These are phyloP conservation scores for Corchorus capsularis DNA, from an alignment of 345 rosid species.

Conservation along the genomic window DNA sequence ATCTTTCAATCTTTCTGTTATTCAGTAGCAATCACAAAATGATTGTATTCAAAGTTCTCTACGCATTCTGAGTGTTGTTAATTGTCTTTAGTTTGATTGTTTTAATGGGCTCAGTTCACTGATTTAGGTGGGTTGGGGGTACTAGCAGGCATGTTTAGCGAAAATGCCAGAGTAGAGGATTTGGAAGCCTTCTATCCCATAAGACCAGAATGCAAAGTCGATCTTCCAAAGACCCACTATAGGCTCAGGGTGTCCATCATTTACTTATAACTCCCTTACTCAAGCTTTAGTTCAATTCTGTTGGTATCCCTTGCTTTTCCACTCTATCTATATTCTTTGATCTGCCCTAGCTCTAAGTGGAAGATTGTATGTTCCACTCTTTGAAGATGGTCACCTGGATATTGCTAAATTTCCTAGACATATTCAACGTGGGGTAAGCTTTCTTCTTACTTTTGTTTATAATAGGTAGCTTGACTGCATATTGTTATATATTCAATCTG, in stretches of 20 bases:
- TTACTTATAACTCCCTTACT: not conserved
- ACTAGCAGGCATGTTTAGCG: conserved; percentile 32
- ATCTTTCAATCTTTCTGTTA: conserved; percentile 5
- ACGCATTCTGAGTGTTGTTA: not conserved
- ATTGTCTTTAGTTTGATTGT: conserved; percentile 1
- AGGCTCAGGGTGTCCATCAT: conserved; percentile 56
- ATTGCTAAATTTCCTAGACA: conserved; percentile 81
- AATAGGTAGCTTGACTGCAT: conserved; percentile 4
- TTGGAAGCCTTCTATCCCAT: conserved; percentile 74
- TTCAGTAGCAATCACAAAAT: not conserved
- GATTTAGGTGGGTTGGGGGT: conserved; percentile 40
- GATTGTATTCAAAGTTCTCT: not conserved
- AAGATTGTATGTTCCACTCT: conserved; percentile 87
- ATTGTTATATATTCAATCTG: not conserved
- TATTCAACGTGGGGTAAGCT: conserved; percentile 84
- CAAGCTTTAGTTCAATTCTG: not conserved
- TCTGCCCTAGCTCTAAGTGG: conserved; percentile 58
- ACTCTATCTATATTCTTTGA: not conserved
- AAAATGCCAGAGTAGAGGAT: conserved; percentile 59
- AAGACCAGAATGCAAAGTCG: conserved; percentile 65
- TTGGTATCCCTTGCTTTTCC: conserved; percentile 6
- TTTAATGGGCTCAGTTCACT: conserved; percentile 17
- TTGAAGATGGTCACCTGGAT: conserved; percentile 82
- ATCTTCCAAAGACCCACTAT: conserved; percentile 72
- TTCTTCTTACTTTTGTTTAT: not conserved